Conservation (phyloP, 345 rosid genomes). For the Arabis hirsuta region DNA sequence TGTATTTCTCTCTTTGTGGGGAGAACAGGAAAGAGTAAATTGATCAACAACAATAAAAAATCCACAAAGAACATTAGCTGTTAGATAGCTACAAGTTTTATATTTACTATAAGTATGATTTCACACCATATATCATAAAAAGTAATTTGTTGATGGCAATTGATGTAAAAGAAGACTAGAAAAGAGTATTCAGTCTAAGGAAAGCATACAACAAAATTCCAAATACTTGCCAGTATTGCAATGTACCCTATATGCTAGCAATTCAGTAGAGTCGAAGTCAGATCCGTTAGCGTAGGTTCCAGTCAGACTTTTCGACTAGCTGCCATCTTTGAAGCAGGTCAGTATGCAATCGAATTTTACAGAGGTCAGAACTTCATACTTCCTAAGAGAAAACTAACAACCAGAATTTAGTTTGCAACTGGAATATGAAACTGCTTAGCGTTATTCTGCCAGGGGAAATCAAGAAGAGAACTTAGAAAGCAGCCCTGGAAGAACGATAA, state of each 20-base stretch:
- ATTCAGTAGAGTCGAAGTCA: slow-evolving; percentile 43
- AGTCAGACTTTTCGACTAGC: slow-evolving; percentile 46
- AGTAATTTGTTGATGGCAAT: slow-evolving; percentile 5
- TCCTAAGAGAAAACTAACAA: slow-evolving; percentile 42
- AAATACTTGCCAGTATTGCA: slow-evolving; percentile 47
- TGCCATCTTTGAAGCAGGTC: slow-evolving; percentile 46
- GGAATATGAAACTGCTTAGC: slow-evolving; percentile 16
- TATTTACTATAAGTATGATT: slow-evolving; percentile 19
- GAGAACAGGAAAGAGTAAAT: slow-evolving; percentile 8
- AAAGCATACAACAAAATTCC: slow-evolving; percentile 32
- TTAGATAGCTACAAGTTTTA: slow-evolving; percentile 18
- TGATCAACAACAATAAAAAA: slow-evolving; percentile 24
- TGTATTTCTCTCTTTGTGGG: slow-evolving; percentile 13
- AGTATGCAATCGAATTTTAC: slow-evolving; percentile 37
- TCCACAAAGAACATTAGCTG: slow-evolving; percentile 26
- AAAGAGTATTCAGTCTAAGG: slow-evolving; percentile 28
- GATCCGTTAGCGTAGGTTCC: slow-evolving; percentile 44
- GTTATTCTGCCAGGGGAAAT: slow-evolving; percentile 15
- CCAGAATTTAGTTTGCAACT: slow-evolving; percentile 37
- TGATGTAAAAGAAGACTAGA: slow-evolving; percentile 20
- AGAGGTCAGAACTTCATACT: slow-evolving; percentile 39
- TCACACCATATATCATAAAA: slow-evolving; percentile 20
- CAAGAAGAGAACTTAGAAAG: slow-evolving; percentile 17
- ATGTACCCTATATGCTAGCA: slow-evolving; percentile 44
- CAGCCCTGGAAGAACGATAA: slow-evolving; percentile 8